Conservation (phyloP, 345 rosid genomes). For the Eucalyptus sideroxylon region DNA sequence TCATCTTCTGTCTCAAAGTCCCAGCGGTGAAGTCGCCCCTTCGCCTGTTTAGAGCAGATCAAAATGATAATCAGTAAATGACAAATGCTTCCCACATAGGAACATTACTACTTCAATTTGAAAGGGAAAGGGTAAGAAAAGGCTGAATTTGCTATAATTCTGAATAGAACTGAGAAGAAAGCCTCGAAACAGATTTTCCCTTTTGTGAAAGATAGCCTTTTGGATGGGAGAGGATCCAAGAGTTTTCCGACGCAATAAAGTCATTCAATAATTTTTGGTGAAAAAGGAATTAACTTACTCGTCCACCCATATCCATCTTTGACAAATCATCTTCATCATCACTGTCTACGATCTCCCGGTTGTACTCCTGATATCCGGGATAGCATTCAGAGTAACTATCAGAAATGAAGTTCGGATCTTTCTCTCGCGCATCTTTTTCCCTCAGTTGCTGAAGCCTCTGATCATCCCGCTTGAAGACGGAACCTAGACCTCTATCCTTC, state of each 20-base stretch:
- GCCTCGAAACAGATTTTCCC: not conserved
- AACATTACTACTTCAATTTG: not conserved
- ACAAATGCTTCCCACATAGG: not conserved
- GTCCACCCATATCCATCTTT: slow-evolving; percentile 99
- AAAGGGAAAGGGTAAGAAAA: not conserved
- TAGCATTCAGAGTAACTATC: slow-evolving; percentile 99
- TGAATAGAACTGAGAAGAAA: not conserved
- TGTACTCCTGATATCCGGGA: slow-evolving; percentile 97
- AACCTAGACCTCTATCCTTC: slow-evolving; percentile 96
- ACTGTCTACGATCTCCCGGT: slow-evolving; percentile 84
- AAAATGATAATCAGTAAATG: not conserved
- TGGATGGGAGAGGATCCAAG: not conserved
- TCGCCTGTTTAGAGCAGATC: slow-evolving; percentile 44
- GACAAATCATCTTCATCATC: slow-evolving; percentile 93
- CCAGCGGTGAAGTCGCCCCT: slow-evolving; percentile 95
- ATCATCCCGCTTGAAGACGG: slow-evolving; percentile 97
- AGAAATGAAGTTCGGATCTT: slow-evolving; percentile 87
- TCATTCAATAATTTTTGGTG: not conserved
- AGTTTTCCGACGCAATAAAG: not conserved
- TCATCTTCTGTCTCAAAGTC: slow-evolving; percentile 99
- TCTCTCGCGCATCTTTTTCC: slow-evolving; percentile 87
- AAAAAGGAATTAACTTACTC: slow-evolving; percentile 30
- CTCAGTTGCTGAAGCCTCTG: slow-evolving; percentile 88
- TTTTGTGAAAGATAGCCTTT: not conserved
- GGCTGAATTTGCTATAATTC: not conserved